phyloP scores from a whole-genome alignment of 2,329 filamentous ascomycete genomes.

The Trichoderma sp. region DNA sequence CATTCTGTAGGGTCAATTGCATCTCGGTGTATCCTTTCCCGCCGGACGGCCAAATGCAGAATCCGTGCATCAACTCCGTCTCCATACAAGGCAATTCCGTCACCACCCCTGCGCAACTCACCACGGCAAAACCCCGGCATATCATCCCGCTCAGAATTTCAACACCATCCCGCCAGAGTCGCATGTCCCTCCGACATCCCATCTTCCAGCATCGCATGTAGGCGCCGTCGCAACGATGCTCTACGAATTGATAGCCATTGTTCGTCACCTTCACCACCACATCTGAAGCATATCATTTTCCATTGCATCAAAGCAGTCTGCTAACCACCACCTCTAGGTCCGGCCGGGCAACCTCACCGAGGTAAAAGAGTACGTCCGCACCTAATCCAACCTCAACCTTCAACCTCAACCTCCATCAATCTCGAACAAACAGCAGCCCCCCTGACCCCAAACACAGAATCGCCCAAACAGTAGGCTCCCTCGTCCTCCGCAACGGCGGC shows the following conservation, averaged over 20 bases:
- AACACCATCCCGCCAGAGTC: constrained; percentile 33
- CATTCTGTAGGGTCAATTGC: background rate
- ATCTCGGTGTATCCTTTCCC: background rate
- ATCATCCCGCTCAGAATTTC: constrained; percentile 25
- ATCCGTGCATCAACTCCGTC: background rate
- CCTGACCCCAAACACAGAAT: constrained; percentile 61
- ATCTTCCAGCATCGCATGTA: constrained; percentile 28
- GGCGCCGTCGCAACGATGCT: constrained; percentile 67
- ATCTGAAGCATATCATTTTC: background rate
- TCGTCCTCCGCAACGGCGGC: constrained; percentile 80
- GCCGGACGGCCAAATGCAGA: background rate
- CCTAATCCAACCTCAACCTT: no score
- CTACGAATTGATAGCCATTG: constrained; percentile 96
- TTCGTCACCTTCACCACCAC: constrained; percentile 57
- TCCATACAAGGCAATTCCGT: background rate
- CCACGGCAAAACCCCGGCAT: constrained; percentile 40
- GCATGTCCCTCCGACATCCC: constrained; percentile 21
- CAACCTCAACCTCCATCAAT: background rate
- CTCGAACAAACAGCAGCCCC: constrained; percentile 7
- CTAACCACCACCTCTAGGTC: constrained; percentile 61
- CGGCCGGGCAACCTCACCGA: constrained; percentile 86
- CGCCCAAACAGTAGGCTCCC: constrained; percentile 78
- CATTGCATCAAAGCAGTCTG: background rate
- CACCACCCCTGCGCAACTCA: constrained; percentile 22
- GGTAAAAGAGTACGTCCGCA: constrained; percentile 91